Percentiles rank a stretch among this genome's conserved stretches.
These are phyloP conservation scores for Gossypium davidsonii DNA, from an alignment of 441 rosid genomes.

Conservation along the genomic window DNA sequence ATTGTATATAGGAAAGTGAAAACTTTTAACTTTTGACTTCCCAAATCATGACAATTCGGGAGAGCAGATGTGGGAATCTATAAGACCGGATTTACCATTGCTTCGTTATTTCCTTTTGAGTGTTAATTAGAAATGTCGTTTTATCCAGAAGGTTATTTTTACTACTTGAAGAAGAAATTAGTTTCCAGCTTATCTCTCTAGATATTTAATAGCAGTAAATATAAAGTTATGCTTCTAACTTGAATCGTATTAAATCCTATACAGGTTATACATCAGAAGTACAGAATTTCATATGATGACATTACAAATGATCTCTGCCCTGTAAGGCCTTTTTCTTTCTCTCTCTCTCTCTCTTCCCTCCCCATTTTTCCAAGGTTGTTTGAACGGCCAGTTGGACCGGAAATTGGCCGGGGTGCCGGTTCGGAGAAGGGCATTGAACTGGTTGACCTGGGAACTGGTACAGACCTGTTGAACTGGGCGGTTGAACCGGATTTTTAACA, in stretches of 20 bases:
- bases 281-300: conserved; percentile 93
- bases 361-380: background rate
- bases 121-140: background rate
- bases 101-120: background rate
- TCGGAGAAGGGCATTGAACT: too few relatives aligned
- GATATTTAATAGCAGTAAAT: background rate
- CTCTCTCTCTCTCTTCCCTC: background rate
- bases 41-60: background rate
- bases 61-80: background rate
- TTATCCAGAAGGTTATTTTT: background rate
- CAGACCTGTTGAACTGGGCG: too few relatives aligned
- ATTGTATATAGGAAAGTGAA: background rate
- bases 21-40: background rate
- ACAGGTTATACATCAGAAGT: conserved; percentile 98
- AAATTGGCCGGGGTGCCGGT: too few relatives aligned
- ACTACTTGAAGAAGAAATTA: background rate
- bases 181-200: background rate
- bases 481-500: too few relatives aligned
- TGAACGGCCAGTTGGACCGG: too few relatives aligned
- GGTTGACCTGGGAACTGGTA: too few relatives aligned
- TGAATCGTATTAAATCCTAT: conserved; percentile 4
- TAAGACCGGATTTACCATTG: background rate
- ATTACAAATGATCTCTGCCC: conserved; percentile 88
- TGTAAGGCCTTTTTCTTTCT: conserved; percentile 37
- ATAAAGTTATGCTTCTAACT: background rate